Percentiles rank a stretch among this genome's conserved stretches.
phyloP scores from a whole-genome alignment of 208 protist species.

The Wallacemonas collosoma region DNA sequence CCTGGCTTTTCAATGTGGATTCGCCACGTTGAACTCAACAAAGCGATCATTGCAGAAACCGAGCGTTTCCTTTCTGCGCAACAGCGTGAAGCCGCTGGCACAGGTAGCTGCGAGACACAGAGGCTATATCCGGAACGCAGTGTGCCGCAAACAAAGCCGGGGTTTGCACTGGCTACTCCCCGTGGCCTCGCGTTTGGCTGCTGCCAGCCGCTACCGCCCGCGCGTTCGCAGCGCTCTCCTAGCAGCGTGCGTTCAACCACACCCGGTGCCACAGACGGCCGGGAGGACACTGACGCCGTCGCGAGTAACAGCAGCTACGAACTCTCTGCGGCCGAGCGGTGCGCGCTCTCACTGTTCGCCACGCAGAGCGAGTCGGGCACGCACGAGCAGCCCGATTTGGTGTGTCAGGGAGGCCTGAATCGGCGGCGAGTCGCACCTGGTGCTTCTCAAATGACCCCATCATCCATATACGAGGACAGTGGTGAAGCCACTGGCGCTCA shows the following conservation, averaged over 20 bases:
- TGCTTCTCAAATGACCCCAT: background rate
- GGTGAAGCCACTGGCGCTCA: background rate
- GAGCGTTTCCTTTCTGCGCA: constrained; percentile 27
- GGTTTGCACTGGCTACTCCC: background rate
- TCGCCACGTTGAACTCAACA: constrained; percentile 25
- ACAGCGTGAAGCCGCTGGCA: background rate
- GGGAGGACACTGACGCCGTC: background rate
- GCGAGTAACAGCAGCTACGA: constrained; percentile 8
- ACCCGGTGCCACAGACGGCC: background rate
- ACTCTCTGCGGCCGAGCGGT: constrained; percentile 33
- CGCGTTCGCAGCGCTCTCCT: background rate
- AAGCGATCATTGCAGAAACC: constrained; percentile 32
- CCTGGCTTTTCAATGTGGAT: constrained; percentile 43
- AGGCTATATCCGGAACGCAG: too few relatives aligned
- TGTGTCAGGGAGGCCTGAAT: background rate
- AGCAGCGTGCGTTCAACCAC: background rate
- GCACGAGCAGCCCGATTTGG: constrained; percentile 7
- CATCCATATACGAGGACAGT: constrained; percentile 6
- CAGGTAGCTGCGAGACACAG: too few relatives aligned
- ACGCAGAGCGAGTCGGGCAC: constrained; percentile 21
- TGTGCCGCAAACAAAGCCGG: background rate
- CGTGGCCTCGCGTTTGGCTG: background rate
- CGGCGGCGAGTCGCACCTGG: constrained; percentile 5
- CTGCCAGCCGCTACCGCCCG: background rate
- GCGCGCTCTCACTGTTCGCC: constrained; percentile 32